Evolutionary conservation across 805 yeast species (phyloP), one percentile per base, ranked within the genome.

Genomic region (Saccharomycopsis fibuligera): DNA sequence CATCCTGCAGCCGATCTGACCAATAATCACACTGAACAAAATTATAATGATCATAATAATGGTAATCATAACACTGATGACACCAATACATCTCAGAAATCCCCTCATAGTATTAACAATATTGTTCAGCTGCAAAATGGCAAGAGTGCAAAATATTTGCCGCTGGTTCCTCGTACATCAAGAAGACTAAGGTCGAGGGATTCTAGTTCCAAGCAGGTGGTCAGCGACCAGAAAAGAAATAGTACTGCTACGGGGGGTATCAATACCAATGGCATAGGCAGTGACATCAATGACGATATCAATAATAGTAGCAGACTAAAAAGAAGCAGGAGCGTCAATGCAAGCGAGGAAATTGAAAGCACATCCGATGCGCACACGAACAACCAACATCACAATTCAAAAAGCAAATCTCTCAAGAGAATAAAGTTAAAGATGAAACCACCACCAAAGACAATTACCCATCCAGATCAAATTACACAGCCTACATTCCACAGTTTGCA

Each of bases 401-500:
- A 37, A 19, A n/a, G 27, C 27, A 37, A 21, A 12, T 27, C 25
- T n/a, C 47, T 43, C n/a, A 58, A 44, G 41, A 44, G 50, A 36
- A 47, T 58, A 35, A 59, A 53, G 31, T 40, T 57, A 22, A 54
- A 46, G 14, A 54, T 49, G 22, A 31, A 47, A 9, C 44, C 50
- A 10, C 46, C 50, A 12, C 22, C n/a, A 6, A 44, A 16, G 14
- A 50, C 50, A 4, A 25, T 48, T 10, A 52, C 55, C 2, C 55
- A 83, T 56, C 89, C 90, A 5, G 64, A 68, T 23, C 85, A 81
- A 62, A 68, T 73, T 4, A 62, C 75, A 0, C 58, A 62, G 5
- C 81, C 85, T 1, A 58, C 69, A 45, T 76, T 62, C 53, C 54
- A 54, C 5, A 54, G 60, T 4, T 54, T 84, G 36, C 66, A 64